Evolutionary conservation across 148 eudicot species (phyloP).

Genomic region (Rhododendron henanense): DNA sequence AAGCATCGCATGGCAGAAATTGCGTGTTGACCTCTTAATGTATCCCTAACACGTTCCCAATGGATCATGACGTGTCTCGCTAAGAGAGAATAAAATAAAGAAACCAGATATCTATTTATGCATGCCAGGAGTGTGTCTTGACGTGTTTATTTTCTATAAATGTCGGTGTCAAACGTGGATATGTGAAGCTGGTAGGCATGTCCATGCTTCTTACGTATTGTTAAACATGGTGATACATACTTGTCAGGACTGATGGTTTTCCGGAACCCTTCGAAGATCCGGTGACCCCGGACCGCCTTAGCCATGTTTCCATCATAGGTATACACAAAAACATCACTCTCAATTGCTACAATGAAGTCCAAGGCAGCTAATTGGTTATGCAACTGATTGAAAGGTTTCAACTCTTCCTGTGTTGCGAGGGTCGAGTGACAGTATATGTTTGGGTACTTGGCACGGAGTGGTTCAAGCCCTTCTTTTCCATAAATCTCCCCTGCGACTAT

Average conservation of each 20-base stretch:
- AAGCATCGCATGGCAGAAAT: neutral
- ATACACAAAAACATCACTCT: conserved; percentile 50
- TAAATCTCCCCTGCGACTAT: conserved; percentile 59
- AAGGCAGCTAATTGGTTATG: conserved; percentile 60
- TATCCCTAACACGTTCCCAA: neutral
- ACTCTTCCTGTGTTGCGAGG: conserved; percentile 40
- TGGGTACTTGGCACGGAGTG: conserved; percentile 28
- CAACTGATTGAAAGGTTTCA: conserved; percentile 34
- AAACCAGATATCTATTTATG: neutral
- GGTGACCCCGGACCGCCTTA: conserved; percentile 57
- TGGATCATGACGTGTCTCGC: neutral
- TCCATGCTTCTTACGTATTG: neutral
- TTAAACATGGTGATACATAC: conserved; percentile 13
- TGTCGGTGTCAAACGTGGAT: neutral
- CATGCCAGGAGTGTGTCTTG: neutral
- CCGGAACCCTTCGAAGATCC: conserved; percentile 47
- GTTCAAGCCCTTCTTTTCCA: conserved; percentile 38
- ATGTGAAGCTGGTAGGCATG: neutral
- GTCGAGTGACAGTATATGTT: conserved; percentile 36
- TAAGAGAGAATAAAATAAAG: neutral
- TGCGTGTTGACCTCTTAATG: neutral
- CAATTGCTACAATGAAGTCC: conserved; percentile 46
- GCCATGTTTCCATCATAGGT: conserved; percentile 68
- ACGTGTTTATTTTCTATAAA: neutral
- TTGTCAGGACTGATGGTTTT: conserved; percentile 58